Conservation (phyloP, 768 basidiomycete genomes). For the Suillus bovinus region DNA sequence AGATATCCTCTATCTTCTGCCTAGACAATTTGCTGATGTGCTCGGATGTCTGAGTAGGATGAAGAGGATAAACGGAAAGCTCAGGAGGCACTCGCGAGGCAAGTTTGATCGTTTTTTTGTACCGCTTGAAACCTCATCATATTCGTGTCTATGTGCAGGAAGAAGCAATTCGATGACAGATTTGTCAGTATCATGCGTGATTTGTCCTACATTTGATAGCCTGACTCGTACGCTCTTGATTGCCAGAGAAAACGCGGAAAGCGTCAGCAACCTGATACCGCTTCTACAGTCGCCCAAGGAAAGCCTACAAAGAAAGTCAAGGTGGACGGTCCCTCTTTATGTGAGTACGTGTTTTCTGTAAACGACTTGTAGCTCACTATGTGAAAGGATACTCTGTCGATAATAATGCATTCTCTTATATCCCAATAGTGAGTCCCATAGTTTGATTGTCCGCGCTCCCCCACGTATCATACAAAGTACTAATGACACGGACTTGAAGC, state of each 20-base stretch:
- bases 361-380: slow-evolving; percentile 36
- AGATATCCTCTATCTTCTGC: background rate
- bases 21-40: background rate
- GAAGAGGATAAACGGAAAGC: slow-evolving; percentile 53
- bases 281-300: slow-evolving; percentile 29
- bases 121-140: background rate
- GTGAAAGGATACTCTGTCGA: slow-evolving; percentile 29
- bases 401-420: background rate
- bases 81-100: slow-evolving; percentile 54
- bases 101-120: slow-evolving; percentile 16
- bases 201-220: background rate
- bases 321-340: slow-evolving; percentile 25
- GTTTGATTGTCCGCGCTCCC: background rate
- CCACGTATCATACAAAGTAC: background rate
- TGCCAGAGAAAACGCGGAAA: slow-evolving; percentile 59
- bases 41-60: slow-evolving; percentile 44
- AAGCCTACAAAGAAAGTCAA: slow-evolving; percentile 42
- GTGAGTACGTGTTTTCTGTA: slow-evolving; percentile 29
- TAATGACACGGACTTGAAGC: background rate
- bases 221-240: background rate
- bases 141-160: slow-evolving; percentile 38
- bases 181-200: slow-evolving; percentile 45
- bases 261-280: slow-evolving; percentile 46
- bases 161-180: slow-evolving; percentile 58
- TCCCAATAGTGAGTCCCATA: background rate